Conservation (phyloP, 768 basidiomycete genomes). For the Pleurotus tuber-regium region DNA sequence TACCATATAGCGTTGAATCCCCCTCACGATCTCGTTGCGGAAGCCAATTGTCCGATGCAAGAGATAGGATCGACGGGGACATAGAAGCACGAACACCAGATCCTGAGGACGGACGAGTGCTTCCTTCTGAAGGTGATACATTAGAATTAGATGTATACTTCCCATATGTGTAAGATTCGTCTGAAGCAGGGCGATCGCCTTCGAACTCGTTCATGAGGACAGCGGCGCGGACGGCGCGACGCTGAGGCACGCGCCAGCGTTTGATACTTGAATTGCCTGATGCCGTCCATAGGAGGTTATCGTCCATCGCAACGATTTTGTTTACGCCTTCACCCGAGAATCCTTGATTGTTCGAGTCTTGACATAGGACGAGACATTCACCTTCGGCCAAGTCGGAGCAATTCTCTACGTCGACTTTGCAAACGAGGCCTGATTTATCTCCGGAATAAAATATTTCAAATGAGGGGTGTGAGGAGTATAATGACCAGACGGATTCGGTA, state of each 20-base stretch:
- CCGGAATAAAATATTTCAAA: slow-evolving; percentile 92
- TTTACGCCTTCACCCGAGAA: slow-evolving; percentile 59
- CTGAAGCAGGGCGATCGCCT: slow-evolving; percentile 16
- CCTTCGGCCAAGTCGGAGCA: slow-evolving; percentile 82
- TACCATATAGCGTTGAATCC: slow-evolving; percentile 46
- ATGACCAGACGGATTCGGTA: slow-evolving; percentile 91
- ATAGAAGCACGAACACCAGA: slow-evolving; percentile 25
- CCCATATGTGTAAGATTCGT: slow-evolving; percentile 3
- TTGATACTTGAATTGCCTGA: slow-evolving; percentile 78
- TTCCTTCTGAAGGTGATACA: neutral
- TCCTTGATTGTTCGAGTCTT: slow-evolving; percentile 47
- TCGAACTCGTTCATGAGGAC: slow-evolving; percentile 22
- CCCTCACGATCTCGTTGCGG: slow-evolving; percentile 25
- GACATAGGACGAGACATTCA: slow-evolving; percentile 83
- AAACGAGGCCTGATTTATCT: slow-evolving; percentile 86
- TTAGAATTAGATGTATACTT: neutral
- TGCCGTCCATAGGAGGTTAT: slow-evolving; percentile 87
- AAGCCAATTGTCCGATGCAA: slow-evolving; percentile 29
- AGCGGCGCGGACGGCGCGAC: slow-evolving; percentile 35
- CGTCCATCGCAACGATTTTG: slow-evolving; percentile 79
- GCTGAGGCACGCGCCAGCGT: slow-evolving; percentile 73
- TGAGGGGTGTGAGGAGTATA: slow-evolving; percentile 84
- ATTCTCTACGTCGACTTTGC: slow-evolving; percentile 87
- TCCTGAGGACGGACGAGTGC: slow-evolving; percentile 11
- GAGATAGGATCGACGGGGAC: slow-evolving; percentile 30